These are phyloP conservation scores for Ramularia endophylla DNA, from an alignment of 2,329 filamentous ascomycete species.

Conservation along the genomic window DNA sequence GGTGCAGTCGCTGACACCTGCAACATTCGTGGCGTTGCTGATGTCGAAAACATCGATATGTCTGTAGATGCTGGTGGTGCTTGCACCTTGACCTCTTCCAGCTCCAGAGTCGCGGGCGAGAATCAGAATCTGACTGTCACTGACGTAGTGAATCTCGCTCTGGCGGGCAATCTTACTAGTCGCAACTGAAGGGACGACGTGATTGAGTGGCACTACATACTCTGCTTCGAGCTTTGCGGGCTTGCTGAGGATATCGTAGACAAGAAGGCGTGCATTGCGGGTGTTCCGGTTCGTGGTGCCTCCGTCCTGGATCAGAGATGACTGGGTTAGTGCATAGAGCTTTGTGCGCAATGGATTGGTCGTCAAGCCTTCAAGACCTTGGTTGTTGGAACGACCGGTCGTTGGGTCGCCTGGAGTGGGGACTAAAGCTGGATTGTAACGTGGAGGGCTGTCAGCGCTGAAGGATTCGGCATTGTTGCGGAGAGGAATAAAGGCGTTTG, in stretches of 20 bases:
- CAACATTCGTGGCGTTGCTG: slow-evolving; percentile 55
- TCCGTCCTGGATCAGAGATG: slow-evolving; percentile 58
- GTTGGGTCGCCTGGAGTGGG: slow-evolving; percentile 52
- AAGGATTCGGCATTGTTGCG: slow-evolving; percentile 58
- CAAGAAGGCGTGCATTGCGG: slow-evolving; percentile 55
- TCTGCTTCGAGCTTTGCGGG: slow-evolving; percentile 47
- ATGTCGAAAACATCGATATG: slow-evolving; percentile 66
- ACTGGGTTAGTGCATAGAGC: slow-evolving; percentile 61
- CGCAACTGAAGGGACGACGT: slow-evolving; percentile 45
- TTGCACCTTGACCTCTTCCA: slow-evolving; percentile 51
- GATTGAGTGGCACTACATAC: slow-evolving; percentile 56
- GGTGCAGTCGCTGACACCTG: slow-evolving; percentile 41
- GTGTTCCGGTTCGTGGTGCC: slow-evolving; percentile 50
- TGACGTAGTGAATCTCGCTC: slow-evolving; percentile 62
- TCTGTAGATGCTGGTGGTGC: slow-evolving; percentile 54
- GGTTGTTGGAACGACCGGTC: slow-evolving; percentile 64
- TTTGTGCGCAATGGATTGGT: slow-evolving; percentile 57
- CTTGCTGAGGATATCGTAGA: slow-evolving; percentile 50
- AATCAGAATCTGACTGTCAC: slow-evolving; percentile 59
- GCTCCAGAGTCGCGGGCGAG: slow-evolving; percentile 57
- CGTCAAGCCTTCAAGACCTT: slow-evolving; percentile 67
- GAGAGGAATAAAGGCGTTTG: slow-evolving; percentile 57
- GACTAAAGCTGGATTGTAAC: slow-evolving; percentile 47
- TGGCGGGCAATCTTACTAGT: slow-evolving; percentile 56
- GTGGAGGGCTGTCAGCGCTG: slow-evolving; percentile 57